These are phyloP conservation scores for Penicillium argentinense DNA, from an alignment of 495 filamentous ascomycete species.

Conservation along the genomic window DNA sequence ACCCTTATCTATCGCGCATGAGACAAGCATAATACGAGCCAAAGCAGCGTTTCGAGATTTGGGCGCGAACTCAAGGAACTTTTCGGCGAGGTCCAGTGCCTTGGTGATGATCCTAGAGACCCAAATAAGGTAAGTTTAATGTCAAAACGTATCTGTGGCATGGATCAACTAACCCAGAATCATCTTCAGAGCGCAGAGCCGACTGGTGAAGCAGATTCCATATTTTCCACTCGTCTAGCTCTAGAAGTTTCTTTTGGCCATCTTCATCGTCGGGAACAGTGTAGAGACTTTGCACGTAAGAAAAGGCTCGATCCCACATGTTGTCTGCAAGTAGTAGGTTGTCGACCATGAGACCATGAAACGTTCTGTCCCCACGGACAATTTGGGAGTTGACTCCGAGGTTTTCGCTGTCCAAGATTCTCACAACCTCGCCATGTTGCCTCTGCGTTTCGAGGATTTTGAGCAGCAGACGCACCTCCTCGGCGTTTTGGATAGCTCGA, in stretches of 20 bases:
- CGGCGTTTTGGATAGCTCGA: constrained; percentile 52
- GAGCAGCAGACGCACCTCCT: constrained; percentile 56
- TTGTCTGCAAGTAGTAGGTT: constrained; percentile 38
- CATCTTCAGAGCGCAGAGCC: constrained; percentile 28
- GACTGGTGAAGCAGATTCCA: constrained; percentile 48
- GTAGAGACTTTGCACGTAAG: constrained; percentile 43
- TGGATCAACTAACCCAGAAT: constrained; percentile 32
- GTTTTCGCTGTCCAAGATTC: constrained; percentile 51
- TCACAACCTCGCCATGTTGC: constrained; percentile 45
- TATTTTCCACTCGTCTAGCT: constrained; percentile 57
- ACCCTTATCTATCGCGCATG: constrained; percentile 28
- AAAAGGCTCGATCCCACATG: constrained; percentile 48
- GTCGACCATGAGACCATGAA: constrained; percentile 46
- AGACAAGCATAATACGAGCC: constrained; percentile 35
- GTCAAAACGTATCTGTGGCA: neutral
- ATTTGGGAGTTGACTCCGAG: constrained; percentile 52
- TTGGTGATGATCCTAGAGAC: constrained; percentile 31
- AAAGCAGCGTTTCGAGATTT: constrained; percentile 52
- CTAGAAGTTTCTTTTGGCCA: constrained; percentile 36
- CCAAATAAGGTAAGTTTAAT: constrained; percentile 9
- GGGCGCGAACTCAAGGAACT: constrained; percentile 33
- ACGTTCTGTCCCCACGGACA: constrained; percentile 51
- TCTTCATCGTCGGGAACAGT: constrained; percentile 32
- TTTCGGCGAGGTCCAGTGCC: constrained; percentile 30
- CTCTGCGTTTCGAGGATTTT: constrained; percentile 51